phyloP scores from a whole-genome alignment of 345 rosid species.

The Populus ilicifolia region DNA sequence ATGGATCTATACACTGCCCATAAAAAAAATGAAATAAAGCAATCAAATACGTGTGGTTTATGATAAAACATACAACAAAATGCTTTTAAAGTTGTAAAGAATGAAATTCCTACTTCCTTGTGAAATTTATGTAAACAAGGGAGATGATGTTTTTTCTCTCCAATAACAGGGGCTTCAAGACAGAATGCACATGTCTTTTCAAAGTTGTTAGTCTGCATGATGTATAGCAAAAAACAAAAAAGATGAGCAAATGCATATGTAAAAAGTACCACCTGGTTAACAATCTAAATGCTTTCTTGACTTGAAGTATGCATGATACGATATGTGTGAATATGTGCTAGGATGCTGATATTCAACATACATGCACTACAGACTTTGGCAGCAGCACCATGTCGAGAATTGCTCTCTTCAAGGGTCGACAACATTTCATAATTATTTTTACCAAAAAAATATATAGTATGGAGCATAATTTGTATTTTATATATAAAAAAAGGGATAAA shows the following conservation, averaged over 20 bases:
- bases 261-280: not conserved
- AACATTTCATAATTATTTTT: slow-evolving; percentile 92
- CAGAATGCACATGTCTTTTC: slow-evolving; percentile 80
- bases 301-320: not conserved
- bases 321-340: slow-evolving; percentile 32
- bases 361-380: slow-evolving; percentile 63
- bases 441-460: slow-evolving; percentile 16
- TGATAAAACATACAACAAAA: not conserved
- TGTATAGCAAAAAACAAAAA: not conserved
- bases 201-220: slow-evolving; percentile 48
- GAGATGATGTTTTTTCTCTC: slow-evolving; percentile 86
- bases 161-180: slow-evolving; percentile 68
- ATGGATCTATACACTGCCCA: slow-evolving; percentile 90
- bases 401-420: slow-evolving; percentile 83
- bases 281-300: not conserved
- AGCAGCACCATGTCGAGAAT: slow-evolving; percentile 62
- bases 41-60: slow-evolving; percentile 8
- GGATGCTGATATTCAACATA: slow-evolving; percentile 3
- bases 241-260: too few relatives aligned
- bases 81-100: slow-evolving; percentile 1
- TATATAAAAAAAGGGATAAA: not conserved
- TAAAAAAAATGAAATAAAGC: not conserved
- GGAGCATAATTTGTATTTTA: not conserved
- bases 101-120: slow-evolving; percentile 55
- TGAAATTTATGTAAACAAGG: slow-evolving; percentile 99